These are phyloP conservation scores for Gliomastix tumulicola DNA, from an alignment of 2,329 filamentous ascomycete genomes.

Conservation along the genomic window DNA sequence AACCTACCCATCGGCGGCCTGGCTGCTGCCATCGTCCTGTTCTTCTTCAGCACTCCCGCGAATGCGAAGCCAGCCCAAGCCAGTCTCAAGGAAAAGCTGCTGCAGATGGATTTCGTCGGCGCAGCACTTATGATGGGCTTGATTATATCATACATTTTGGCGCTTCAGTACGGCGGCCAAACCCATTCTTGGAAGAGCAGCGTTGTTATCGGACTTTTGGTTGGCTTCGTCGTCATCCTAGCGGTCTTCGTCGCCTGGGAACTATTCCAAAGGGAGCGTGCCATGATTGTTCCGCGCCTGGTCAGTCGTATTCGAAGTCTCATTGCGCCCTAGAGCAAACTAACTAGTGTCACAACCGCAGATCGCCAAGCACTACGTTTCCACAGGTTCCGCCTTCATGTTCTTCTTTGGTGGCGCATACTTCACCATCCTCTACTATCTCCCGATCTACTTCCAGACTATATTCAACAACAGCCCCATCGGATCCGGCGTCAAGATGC, in stretches of 20 bases:
- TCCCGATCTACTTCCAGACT: conserved; percentile 41
- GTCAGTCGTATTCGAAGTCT: neutral
- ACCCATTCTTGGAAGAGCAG: conserved; percentile 41
- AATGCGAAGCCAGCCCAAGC: conserved; percentile 23
- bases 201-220: conserved; percentile 43
- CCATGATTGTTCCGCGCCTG: neutral
- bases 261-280: neutral
- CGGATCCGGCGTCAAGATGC: conserved; percentile 3
- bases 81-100: conserved; percentile 26
- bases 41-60: conserved; percentile 34
- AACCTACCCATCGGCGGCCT: conserved; percentile 39
- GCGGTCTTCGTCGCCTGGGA: conserved; percentile 27
- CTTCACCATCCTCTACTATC: conserved; percentile 18
- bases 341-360: neutral
- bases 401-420: conserved; percentile 19
- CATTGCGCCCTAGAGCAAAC: neutral
- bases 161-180: conserved; percentile 49
- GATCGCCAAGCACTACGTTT: neutral
- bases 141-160: conserved; percentile 45
- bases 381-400: conserved; percentile 11
- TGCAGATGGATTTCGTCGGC: conserved; percentile 41
- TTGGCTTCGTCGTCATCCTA: conserved; percentile 36
- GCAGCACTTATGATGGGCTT: conserved; percentile 40
- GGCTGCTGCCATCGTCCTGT: conserved; percentile 37
- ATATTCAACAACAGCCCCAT: conserved; percentile 24